phyloP scores from a whole-genome alignment of 768 basidiomycete genomes.

The Suillus clintonianus region DNA sequence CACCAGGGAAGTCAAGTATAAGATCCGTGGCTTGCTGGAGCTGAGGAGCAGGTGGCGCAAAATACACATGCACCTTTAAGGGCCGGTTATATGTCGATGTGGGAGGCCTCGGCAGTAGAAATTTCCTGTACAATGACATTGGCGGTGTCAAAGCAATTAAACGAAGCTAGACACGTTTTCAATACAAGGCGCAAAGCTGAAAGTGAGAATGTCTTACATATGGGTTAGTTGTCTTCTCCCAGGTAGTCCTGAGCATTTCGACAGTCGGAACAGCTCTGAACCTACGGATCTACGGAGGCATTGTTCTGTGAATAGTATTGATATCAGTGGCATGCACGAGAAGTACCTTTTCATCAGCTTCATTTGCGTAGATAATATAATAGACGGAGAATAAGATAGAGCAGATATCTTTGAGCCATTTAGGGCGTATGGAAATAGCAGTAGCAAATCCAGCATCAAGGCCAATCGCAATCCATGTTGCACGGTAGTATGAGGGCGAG shows the following conservation, averaged over 20 bases:
- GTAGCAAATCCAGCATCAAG: conserved; percentile 98
- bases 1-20: conserved; percentile 92
- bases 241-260: conserved; percentile 93
- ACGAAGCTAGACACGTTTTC: conserved; percentile 55
- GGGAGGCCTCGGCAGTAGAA: conserved; percentile 81
- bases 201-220: conserved; percentile 54
- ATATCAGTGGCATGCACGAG: conserved; percentile 2
- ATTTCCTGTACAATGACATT: conserved; percentile 67
- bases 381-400: conserved; percentile 86
- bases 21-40: conserved; percentile 73
- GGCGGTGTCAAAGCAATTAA: conserved; percentile 54
- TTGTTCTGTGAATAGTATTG: conserved; percentile 2
- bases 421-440: conserved; percentile 89
- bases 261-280: conserved; percentile 93
- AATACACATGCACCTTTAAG: conserved; percentile 83
- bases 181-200: conserved; percentile 5
- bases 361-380: conserved; percentile 86
- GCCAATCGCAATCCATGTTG: conserved; percentile 92
- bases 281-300: conserved; percentile 66
- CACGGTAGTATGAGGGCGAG: conserved; percentile 90
- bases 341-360: conserved; percentile 94
- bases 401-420: conserved; percentile 87
- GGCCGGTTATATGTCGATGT: conserved; percentile 79
- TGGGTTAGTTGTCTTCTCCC: conserved; percentile 97
- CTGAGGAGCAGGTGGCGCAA: conserved; percentile 64